phyloP scores from a whole-genome alignment of 129 eudicot species.

The Arctium lappa region DNA sequence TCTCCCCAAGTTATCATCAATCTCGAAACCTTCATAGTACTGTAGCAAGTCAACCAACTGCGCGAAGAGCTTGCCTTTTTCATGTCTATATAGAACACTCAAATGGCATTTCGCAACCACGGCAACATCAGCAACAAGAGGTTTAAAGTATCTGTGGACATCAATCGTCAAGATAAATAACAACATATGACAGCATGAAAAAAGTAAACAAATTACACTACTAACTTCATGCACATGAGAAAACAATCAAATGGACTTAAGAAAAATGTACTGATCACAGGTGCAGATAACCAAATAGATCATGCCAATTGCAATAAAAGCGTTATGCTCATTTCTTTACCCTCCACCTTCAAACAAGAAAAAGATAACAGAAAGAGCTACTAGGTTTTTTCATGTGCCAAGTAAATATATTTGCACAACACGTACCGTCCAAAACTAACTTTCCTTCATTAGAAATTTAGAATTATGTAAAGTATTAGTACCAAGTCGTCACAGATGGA shows the following conservation, averaged over 20 bases:
- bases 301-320: not conserved
- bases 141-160: slow-evolving; percentile 64
- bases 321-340: no score
- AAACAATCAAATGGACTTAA: not conserved
- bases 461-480: no score
- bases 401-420: not conserved
- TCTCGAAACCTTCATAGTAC: slow-evolving; percentile 86
- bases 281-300: not conserved
- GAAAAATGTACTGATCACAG: not conserved
- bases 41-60: slow-evolving; percentile 97
- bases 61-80: slow-evolving; percentile 85
- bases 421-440: not conserved
- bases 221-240: not conserved
- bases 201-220: not conserved
- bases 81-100: slow-evolving; percentile 88
- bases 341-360: no score
- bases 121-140: slow-evolving; percentile 95
- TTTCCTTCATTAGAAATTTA: not conserved
- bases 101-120: slow-evolving; percentile 96
- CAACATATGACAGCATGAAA: not conserved
- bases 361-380: no score
- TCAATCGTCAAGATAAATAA: slow-evolving; percentile 13
- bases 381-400: not conserved
- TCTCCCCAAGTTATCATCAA: slow-evolving; percentile 78
- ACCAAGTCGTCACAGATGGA: no score